Conservation (phyloP, 345 rosid species). For the Eutrema yunnanense region DNA sequence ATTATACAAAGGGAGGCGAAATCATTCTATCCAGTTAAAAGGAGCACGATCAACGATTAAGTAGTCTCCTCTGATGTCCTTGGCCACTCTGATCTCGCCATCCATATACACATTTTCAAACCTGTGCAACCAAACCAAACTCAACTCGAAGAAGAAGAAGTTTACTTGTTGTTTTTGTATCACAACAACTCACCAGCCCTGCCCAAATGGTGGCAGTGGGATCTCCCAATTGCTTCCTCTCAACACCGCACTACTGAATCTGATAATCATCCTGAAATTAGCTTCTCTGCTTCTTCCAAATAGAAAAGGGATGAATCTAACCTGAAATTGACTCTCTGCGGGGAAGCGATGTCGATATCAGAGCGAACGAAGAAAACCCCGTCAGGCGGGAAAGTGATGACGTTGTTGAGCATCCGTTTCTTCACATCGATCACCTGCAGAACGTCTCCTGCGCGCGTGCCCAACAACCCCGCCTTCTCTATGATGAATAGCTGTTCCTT, state of each 20-base stretch:
- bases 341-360: slow-evolving; percentile 53
- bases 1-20: neutral
- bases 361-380: slow-evolving; percentile 93
- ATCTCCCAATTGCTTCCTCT: slow-evolving; percentile 70
- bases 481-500: slow-evolving; percentile 89
- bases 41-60: slow-evolving; percentile 63
- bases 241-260: slow-evolving; percentile 76
- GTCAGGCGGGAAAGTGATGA: slow-evolving; percentile 84
- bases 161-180: neutral
- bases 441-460: slow-evolving; percentile 73
- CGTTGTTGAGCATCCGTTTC: slow-evolving; percentile 54
- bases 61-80: slow-evolving; percentile 74
- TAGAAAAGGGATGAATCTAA: too few species aligned
- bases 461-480: slow-evolving; percentile 71
- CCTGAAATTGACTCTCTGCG: slow-evolving; percentile 86
- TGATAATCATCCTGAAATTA: slow-evolving; percentile 2
- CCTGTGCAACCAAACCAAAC: slow-evolving; percentile 33
- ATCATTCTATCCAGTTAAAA: slow-evolving; percentile 51
- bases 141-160: neutral
- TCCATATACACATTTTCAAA: slow-evolving; percentile 61
- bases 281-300: neutral
- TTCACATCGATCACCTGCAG: slow-evolving; percentile 86
- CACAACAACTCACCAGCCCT: slow-evolving; percentile 67
- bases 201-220: slow-evolving; percentile 85
- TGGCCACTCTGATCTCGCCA: slow-evolving; percentile 67